Percentiles rank a stretch among this genome's conserved stretches.
phyloP scores from a whole-genome alignment of 257 asterid species.

The Anisodus acutangulus region DNA sequence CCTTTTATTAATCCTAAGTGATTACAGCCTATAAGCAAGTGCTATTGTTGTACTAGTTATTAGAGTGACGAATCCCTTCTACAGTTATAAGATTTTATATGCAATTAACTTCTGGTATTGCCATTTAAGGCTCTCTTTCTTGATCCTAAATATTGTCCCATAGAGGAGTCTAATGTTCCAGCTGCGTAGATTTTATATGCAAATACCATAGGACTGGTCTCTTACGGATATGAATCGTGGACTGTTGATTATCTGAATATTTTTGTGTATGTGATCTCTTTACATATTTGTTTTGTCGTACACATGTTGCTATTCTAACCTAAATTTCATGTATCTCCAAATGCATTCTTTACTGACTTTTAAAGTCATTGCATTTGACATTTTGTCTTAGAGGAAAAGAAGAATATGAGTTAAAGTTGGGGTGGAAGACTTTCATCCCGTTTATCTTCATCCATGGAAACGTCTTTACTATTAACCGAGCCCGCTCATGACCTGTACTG shows the following conservation, averaged over 20 bases:
- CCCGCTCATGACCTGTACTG: conserved; percentile 8
- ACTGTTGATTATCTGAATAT: background rate
- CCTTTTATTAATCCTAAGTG: background rate
- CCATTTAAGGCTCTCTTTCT: conserved; percentile 10
- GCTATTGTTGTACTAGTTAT: background rate
- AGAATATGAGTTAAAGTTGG: background rate
- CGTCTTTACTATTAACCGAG: background rate
- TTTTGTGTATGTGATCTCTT: background rate
- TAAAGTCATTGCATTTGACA: background rate
- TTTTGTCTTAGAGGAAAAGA: background rate
- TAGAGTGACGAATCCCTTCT: background rate
- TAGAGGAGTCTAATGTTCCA: conserved; percentile 16
- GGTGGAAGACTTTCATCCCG: background rate
- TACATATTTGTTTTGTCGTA: background rate
- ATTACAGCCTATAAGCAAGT: background rate
- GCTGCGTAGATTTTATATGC: background rate
- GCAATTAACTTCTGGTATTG: background rate
- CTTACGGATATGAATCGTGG: background rate
- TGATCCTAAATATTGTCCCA: background rate
- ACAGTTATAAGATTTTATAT: background rate
- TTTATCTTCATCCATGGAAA: background rate
- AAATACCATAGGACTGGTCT: background rate
- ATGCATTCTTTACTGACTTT: conserved; percentile 8
- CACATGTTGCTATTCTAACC: background rate
- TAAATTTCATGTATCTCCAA: background rate